A percentile compares a stretch with the other conserved stretches of the same genome.
phyloP scores from a whole-genome alignment of 148 eudicot genomes.

The Rhododendron molle region DNA sequence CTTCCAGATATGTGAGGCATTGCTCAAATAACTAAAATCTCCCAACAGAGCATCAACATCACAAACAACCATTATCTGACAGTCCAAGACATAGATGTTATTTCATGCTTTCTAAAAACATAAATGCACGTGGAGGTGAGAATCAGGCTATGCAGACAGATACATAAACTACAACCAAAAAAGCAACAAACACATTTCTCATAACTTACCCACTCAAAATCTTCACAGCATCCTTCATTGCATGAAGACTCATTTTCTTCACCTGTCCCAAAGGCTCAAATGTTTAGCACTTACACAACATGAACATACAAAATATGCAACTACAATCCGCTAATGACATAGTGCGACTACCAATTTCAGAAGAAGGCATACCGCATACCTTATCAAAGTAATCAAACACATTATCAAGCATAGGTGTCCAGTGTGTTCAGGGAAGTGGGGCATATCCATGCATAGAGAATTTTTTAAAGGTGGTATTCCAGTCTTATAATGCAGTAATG shows the following conservation, averaged over 20 bases:
- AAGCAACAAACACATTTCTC: background rate
- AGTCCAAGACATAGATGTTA: background rate
- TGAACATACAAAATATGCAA: background rate
- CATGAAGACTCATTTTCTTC: slow-evolving; percentile 32
- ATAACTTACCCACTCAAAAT: slow-evolving; percentile 14
- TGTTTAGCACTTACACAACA: slow-evolving; percentile 2
- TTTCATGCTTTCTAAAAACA: background rate
- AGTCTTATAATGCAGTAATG: background rate
- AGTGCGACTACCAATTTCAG: background rate
- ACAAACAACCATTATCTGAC: background rate
- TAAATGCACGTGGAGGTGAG: background rate
- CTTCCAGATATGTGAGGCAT: background rate
- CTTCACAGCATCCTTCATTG: slow-evolving; percentile 22
- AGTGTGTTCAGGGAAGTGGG: background rate
- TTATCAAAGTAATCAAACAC: background rate
- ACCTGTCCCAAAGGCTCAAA: slow-evolving; percentile 20
- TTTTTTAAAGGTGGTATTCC: background rate
- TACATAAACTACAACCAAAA: background rate
- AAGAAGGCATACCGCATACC: background rate
- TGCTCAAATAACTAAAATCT: background rate
- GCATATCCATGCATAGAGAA: background rate
- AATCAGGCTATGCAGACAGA: background rate
- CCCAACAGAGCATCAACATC: background rate
- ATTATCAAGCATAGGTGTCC: background rate
- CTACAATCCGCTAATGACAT: background rate